Evolutionary conservation across 768 basidiomycete genomes (phyloP).

Genomic region (Pleurotus giganteus): DNA sequence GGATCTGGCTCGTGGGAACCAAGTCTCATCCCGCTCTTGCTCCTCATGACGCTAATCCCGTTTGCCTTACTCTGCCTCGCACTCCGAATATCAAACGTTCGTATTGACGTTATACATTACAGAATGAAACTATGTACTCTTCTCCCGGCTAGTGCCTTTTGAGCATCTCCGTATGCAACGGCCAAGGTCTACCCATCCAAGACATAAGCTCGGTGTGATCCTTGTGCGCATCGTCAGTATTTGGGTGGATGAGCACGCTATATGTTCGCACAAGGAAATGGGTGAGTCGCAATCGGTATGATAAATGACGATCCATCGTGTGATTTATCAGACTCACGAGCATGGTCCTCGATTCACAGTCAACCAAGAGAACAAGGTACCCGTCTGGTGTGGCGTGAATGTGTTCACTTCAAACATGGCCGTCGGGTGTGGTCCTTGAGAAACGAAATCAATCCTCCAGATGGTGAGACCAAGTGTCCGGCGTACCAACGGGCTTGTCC

Average conservation of each 20-base stretch:
- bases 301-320: constrained; percentile 4
- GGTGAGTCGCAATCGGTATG: constrained; percentile 3
- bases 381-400: constrained; percentile 65
- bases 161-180: constrained; percentile 43
- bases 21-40: neutral
- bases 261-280: neutral
- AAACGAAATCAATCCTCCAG: neutral
- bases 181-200: constrained; percentile 69
- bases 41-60: no score
- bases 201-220: constrained; percentile 64
- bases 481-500: constrained; percentile 60
- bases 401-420: constrained; percentile 75
- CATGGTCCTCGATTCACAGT: constrained; percentile 66
- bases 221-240: constrained; percentile 51
- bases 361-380: constrained; percentile 67
- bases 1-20: constrained; percentile 9
- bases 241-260: constrained; percentile 72
- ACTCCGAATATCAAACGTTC: no score
- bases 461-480: neutral
- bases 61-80: no score
- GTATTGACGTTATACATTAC: no score
- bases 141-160: constrained; percentile 12
- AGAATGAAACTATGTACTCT: no score
- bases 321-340: constrained; percentile 46
- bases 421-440: constrained; percentile 59